These are phyloP conservation scores for Neonectria sp. DNA, from an alignment of 2,329 filamentous ascomycete species.

Conservation along the genomic window DNA sequence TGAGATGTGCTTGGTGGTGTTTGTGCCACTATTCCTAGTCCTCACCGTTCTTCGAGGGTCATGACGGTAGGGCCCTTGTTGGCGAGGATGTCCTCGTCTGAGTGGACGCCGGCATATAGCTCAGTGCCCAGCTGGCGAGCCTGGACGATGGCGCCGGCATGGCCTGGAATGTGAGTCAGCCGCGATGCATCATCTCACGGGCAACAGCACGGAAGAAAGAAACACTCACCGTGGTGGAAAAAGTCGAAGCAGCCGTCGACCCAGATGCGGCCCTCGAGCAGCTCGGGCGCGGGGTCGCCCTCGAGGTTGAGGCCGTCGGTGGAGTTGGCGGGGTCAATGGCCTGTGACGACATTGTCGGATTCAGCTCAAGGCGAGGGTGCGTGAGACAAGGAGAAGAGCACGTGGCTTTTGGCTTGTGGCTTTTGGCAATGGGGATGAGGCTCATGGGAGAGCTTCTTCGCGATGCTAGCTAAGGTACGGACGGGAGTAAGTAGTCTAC, in stretches of 20 bases:
- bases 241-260: slow-evolving; percentile 99
- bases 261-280: slow-evolving; percentile 86
- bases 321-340: slow-evolving; percentile 42
- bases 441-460: neutral
- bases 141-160: slow-evolving; percentile 97
- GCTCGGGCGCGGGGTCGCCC: slow-evolving; percentile 67
- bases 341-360: slow-evolving; percentile 36
- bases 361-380: neutral
- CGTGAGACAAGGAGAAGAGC: neutral
- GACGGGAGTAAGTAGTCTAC: neutral
- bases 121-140: slow-evolving; percentile 91
- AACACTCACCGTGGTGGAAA: slow-evolving; percentile 86
- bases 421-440: neutral
- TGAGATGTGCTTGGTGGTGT: neutral
- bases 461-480: neutral
- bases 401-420: neutral
- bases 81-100: slow-evolving; percentile 93
- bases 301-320: slow-evolving; percentile 48
- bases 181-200: neutral
- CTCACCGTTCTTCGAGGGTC: slow-evolving; percentile 87
- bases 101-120: slow-evolving; percentile 93
- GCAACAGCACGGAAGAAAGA: fast-evolving
- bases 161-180: slow-evolving; percentile 68
- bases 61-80: slow-evolving; percentile 99
- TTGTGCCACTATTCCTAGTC: slow-evolving; percentile 13